phyloP scores from a whole-genome alignment of 176 grass and related monocot species.

The Otatea glauca region DNA sequence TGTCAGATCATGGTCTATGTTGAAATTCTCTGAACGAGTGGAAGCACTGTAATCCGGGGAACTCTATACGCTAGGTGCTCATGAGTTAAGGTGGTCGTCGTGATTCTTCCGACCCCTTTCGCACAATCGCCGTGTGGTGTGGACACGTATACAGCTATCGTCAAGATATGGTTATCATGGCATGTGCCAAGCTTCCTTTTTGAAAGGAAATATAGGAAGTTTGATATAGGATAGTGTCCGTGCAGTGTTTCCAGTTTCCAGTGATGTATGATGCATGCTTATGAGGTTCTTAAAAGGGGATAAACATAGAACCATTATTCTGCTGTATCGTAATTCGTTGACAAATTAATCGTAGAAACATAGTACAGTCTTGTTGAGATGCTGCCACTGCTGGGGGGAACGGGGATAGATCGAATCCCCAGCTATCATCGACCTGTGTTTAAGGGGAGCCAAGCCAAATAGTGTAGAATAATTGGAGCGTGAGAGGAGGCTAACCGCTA shows the following conservation, averaged over 20 bases:
- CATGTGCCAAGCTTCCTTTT: background rate
- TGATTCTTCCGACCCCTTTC: constrained; percentile 56
- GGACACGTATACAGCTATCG: constrained; percentile 30
- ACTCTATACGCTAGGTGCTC: background rate
- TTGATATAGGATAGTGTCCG: background rate
- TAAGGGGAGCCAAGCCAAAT: background rate
- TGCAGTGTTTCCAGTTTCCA: background rate
- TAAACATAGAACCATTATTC: background rate
- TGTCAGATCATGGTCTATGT: constrained; percentile 69
- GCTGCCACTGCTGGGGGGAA: background rate
- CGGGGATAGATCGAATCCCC: background rate
- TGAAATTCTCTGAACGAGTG: constrained; percentile 41
- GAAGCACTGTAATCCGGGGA: background rate
- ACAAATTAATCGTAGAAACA: background rate
- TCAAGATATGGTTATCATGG: constrained; percentile 10
- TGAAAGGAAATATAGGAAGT: constrained; percentile 13
- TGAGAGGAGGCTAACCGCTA: constrained; percentile 8
- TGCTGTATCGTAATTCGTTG: background rate
- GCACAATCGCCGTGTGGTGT: constrained; percentile 18
- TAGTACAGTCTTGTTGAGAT: background rate
- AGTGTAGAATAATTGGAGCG: background rate
- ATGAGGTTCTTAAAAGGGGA: background rate
- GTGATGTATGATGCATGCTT: background rate
- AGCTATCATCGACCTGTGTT: background rate
- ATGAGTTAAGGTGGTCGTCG: constrained; percentile 36